Evolutionary conservation across 1,139 yeast species (phyloP).

Genomic region (Candida dubliniensis): DNA sequence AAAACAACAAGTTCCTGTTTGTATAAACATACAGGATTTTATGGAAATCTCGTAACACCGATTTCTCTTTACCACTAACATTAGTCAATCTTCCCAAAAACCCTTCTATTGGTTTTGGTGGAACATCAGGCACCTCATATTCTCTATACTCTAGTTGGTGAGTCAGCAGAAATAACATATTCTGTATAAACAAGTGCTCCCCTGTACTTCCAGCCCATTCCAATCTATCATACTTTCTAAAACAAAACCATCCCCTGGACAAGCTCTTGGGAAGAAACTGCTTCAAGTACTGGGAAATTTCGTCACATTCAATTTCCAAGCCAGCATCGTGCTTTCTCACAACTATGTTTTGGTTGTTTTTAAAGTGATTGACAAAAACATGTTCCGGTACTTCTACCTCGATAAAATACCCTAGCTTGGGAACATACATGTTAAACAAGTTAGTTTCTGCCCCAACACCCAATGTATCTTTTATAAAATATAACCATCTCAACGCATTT

Average conservation of each 20-base stretch:
- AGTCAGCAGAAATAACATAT: slow-evolving; percentile 23
- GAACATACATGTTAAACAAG: slow-evolving; percentile 46
- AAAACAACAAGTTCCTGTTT: slow-evolving; percentile 60
- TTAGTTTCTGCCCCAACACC: slow-evolving; percentile 26
- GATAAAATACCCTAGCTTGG: slow-evolving; percentile 49
- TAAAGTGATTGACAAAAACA: slow-evolving; percentile 19
- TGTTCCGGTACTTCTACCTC: slow-evolving; percentile 40
- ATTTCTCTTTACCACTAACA: slow-evolving; percentile 44
- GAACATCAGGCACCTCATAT: slow-evolving; percentile 21
- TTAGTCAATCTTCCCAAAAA: slow-evolving; percentile 62
- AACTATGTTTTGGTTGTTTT: slow-evolving; percentile 5
- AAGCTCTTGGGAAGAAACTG: slow-evolving; percentile 19
- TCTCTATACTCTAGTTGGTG: slow-evolving; percentile 55
- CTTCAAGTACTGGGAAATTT: slow-evolving; percentile 35
- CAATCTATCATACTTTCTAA: slow-evolving; percentile 68
- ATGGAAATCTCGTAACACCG: slow-evolving; percentile 47
- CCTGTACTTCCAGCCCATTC: slow-evolving; percentile 70
- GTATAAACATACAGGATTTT: slow-evolving; percentile 65
- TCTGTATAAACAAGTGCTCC: slow-evolving; percentile 40
- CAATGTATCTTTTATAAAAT: slow-evolving; percentile 50
- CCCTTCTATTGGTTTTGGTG: slow-evolving; percentile 77
- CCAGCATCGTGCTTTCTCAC: slow-evolving; percentile 27
- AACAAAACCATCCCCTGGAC: slow-evolving; percentile 47
- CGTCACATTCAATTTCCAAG: slow-evolving; percentile 32
- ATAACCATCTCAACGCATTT: slow-evolving; percentile 62